Evolutionary conservation across 1,284 basidiomycete genomes (phyloP), one percentile per base, ranked within the genome.

Genomic region (Paramarasmius palmivorus): DNA sequence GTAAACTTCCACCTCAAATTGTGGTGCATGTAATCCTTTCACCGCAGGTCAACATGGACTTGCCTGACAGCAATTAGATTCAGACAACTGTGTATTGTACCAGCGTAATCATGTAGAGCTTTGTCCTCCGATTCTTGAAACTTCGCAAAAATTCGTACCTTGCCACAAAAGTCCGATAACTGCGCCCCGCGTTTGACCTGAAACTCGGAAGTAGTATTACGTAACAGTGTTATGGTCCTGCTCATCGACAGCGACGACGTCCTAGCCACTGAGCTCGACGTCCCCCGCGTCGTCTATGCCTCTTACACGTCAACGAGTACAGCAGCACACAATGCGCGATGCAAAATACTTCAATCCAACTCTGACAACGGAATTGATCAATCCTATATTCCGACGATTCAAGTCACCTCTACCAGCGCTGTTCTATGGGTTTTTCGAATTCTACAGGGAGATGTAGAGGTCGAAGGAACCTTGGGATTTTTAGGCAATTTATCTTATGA

Each of bases 241-340:
- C 25, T 29, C 44, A 29, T 29, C 44, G 44, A 46, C 44, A 17
- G 10, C 25, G 44, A 46, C 44, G 44, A 29, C 26, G 25, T 46
- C 25, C 44, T 46, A 22, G 44, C 44, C 26, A 71, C 17, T 19
- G 44, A 46, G 44, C 44, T 46, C 44, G 44, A 46, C 12, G 44
- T 46, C 25, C 23, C 44, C 25, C 25, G 22, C 25, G 25, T 46
- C 17, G 44, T 26, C 25, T 46, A 46, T 19, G 44, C 25, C 19
- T 23, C 29, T 32, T 46, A 46, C 25, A 46, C 44, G 22, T 46
- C 44, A 26, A 32, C 44, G 15, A 46, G 44, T 15, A 46, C 44
- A 17, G 23, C 44, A 32, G 26, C 29, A 7, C 44, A 46, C 1
- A 26, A 12, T 46, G 8, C 25, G 17, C 44, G 44, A 14, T 29